Base-by-base conservation (phyloP, 768 basidiomycete genomes). In the Suillus discolor region DNA sequence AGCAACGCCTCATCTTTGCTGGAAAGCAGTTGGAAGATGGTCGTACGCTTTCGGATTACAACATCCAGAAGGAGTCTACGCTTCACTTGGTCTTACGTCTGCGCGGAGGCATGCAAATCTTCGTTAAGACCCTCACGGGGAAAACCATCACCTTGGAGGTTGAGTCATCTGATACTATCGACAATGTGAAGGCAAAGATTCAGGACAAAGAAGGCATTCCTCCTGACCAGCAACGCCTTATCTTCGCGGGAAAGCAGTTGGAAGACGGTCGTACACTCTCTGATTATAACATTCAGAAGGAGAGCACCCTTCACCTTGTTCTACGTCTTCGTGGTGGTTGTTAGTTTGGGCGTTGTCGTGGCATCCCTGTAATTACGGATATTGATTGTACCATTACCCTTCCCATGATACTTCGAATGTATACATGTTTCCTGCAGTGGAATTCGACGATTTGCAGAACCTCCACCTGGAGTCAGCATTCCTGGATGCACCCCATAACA, bases 241-340 rank as follows among this genome's bases (percentile, higher is more conserved):
- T 92, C 72, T 91, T 91, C 65, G 90, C 90, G 61, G 90, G 90
- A 6, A 92, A 92, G 80, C 90, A 92, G 73, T 80, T 91, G 51
- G 90, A 92, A 72, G 90, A 92, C 66, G 90, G 90, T 16, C 87
- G 90, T 55, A 92, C 90, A 9, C 84, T 91, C 28, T 89, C 89
- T 41, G 90, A 92, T 71, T 91, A 90, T 75, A 90, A 89, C 72
- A 90, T 90, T 60, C 89, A 89, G 80, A 89, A 90, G 75, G 88
- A 90, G 81, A 82, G 82, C 11, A 93, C 91, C 49, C 81, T 93
- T 65, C 84, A 91, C 73, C 81, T 90, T 74, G 79, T 78, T 45
- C 85, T 93, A 67, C 89, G 92, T 79, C 86, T 94, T 61, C 89
- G 92, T 76, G 93, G 93, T 75, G 95, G 94, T 66, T 78, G 83